Conservation (phyloP, 2,329 filamentous ascomycete genomes). For the Sporothrix globosa region DNA sequence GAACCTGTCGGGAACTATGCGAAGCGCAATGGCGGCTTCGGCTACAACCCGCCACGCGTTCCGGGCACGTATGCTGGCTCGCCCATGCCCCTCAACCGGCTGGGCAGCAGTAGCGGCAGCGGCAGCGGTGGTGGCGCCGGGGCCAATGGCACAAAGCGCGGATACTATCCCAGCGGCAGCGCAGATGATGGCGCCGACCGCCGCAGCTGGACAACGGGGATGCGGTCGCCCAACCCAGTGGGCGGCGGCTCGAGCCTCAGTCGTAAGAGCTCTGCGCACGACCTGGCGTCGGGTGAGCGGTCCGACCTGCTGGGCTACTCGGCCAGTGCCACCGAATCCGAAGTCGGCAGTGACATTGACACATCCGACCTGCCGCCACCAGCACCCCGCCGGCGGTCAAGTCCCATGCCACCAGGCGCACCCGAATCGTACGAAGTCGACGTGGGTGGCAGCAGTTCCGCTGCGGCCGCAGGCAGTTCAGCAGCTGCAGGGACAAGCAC, state of each 20-base stretch:
- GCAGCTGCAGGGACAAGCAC: background rate
- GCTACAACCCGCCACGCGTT: slow-evolving; percentile 71
- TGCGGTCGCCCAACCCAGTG: slow-evolving; percentile 53
- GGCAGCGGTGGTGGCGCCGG: slow-evolving; percentile 47
- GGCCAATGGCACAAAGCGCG: slow-evolving; percentile 37
- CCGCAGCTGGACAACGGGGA: slow-evolving; percentile 58
- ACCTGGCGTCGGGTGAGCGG: slow-evolving; percentile 44
- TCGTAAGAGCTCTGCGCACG: slow-evolving; percentile 54
- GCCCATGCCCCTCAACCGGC: slow-evolving; percentile 58
- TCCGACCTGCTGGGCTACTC: slow-evolving; percentile 58
- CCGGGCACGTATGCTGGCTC: slow-evolving; percentile 47
- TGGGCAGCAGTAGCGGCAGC: slow-evolving; percentile 43
- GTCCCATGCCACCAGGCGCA: slow-evolving; percentile 45
- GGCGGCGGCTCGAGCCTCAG: slow-evolving; percentile 50
- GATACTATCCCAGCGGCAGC: slow-evolving; percentile 34
- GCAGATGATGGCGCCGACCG: slow-evolving; percentile 39
- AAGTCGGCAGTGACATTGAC: slow-evolving; percentile 67
- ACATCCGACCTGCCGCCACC: slow-evolving; percentile 68
- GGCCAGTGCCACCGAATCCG: slow-evolving; percentile 57
- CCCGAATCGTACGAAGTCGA: slow-evolving; percentile 31
- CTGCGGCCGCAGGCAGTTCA: slow-evolving; percentile 36
- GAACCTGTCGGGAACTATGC: slow-evolving; percentile 76
- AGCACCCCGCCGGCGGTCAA: slow-evolving; percentile 51
- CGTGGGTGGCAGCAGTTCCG: slow-evolving; percentile 38
- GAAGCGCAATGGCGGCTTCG: slow-evolving; percentile 79